Percentiles rank a stretch among this genome's conserved stretches.
Conservation (phyloP, 768 basidiomycete species). For the Asterophora lycoperdoides region DNA sequence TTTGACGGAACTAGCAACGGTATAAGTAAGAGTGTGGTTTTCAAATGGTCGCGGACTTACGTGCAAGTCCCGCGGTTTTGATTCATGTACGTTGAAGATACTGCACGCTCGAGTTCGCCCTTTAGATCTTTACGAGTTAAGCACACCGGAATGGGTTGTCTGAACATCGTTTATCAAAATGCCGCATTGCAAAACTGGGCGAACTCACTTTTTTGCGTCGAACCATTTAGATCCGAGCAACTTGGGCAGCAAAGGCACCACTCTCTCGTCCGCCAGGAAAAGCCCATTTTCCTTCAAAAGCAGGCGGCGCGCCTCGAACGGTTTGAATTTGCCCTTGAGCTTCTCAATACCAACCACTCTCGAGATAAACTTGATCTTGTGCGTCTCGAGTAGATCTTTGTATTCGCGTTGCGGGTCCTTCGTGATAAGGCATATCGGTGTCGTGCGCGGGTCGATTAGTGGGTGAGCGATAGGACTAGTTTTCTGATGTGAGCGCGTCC, state of each 20-base stretch:
- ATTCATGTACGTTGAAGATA: conserved; percentile 94
- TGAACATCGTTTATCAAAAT: conserved; percentile 27
- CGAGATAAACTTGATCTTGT: conserved; percentile 84
- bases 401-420: conserved; percentile 96
- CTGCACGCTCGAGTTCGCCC: conserved; percentile 85
- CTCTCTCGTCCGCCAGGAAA: conserved; percentile 90
- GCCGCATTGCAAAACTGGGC: not conserved
- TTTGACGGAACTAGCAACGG: conserved; percentile 66
- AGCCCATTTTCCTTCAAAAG: conserved; percentile 86
- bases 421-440: conserved; percentile 83
- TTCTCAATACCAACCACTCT: conserved; percentile 89
- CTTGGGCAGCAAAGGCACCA: conserved; percentile 82
- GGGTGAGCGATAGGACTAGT: conserved; percentile 72
- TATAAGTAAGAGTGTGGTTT: not conserved
- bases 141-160: conserved; percentile 95
- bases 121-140: conserved; percentile 88
- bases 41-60: conserved; percentile 42
- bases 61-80: conserved; percentile 91
- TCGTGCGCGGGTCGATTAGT: conserved; percentile 76
- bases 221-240: conserved; percentile 90
- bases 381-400: conserved; percentile 81
- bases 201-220: conserved; percentile 86
- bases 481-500: conserved; percentile 19
- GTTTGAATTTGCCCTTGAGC: conserved; percentile 90
- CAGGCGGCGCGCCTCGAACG: conserved; percentile 76